Percentiles rank a stretch among this genome's conserved stretches.
Conservation (phyloP, 2,329 filamentous ascomycete genomes). For the Fusarium sp. region DNA sequence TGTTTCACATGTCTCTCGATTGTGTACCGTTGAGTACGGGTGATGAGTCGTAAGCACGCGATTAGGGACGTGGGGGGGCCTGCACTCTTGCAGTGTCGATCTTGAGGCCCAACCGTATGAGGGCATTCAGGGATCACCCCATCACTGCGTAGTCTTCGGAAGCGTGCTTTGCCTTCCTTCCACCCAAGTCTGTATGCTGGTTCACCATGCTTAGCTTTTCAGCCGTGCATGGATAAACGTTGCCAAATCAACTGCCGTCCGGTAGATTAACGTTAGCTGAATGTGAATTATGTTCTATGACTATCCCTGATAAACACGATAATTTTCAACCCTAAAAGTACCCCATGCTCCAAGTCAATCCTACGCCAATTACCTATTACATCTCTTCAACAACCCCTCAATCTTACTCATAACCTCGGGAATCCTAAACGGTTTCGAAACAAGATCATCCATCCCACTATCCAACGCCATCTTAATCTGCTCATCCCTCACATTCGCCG, state of each 20-base stretch:
- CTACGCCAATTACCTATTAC: neutral
- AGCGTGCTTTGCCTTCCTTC: neutral
- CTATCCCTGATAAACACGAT: neutral
- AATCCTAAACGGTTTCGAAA: constrained; percentile 69
- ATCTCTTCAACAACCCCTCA: constrained; percentile 31
- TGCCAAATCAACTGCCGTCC: fast-evolving
- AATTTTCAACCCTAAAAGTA: fast-evolving
- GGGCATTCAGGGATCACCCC: neutral
- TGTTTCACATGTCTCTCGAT: fast-evolving
- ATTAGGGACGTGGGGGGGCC: neutral
- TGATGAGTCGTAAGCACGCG: neutral
- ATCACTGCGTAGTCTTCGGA: fast-evolving
- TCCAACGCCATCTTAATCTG: constrained; percentile 54
- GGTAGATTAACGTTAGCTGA: too few relatives aligned
- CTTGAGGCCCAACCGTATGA: neutral
- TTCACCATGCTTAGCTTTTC: neutral
- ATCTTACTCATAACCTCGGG: constrained; percentile 68
- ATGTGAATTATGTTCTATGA: neutral
- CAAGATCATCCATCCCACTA: constrained; percentile 63
- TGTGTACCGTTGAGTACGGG: too few relatives aligned
- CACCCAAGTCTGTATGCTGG: neutral
- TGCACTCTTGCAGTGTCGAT: neutral
- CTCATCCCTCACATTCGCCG: constrained; percentile 63
- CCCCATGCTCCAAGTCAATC: neutral
- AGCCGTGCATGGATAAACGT: fast-evolving